A percentile compares a stretch with the other conserved stretches of the same genome.
Conservation (phyloP, 306 rosid genomes). For the Cotoneaster glaucophyllus region DNA sequence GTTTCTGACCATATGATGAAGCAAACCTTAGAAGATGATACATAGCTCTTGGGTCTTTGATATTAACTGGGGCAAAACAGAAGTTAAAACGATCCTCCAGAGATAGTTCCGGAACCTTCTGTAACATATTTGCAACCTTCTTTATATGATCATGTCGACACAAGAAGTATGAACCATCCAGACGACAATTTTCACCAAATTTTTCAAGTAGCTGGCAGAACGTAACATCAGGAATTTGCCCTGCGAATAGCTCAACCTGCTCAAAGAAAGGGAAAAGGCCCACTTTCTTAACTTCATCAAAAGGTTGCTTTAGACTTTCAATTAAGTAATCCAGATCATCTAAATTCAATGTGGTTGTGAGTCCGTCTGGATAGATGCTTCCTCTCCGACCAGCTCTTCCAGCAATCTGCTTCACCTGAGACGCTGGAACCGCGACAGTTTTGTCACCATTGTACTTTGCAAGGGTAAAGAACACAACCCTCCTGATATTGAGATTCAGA, state of each 20-base stretch:
- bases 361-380: conserved; percentile 82
- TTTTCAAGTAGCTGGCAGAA: conserved; percentile 60
- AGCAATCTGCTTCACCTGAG: conserved; percentile 93
- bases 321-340: conserved; percentile 85
- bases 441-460: conserved; percentile 84
- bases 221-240: conserved; percentile 45
- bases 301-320: conserved; percentile 86
- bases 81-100: conserved; percentile 80
- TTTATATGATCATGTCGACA: conserved; percentile 68
- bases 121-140: conserved; percentile 89
- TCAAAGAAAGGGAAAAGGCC: conserved; percentile 80
- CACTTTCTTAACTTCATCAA: conserved; percentile 52
- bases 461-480: conserved; percentile 75
- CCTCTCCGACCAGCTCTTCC: conserved; percentile 98
- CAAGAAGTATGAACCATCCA: conserved; percentile 81
- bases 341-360: conserved; percentile 65
- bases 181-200: conserved; percentile 64
- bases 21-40: conserved; percentile 79
- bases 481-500: conserved; percentile 83
- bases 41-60: conserved; percentile 89
- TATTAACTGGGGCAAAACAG: conserved; percentile 86
- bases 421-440: conserved; percentile 70
- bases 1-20: conserved; percentile 51
- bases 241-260: conserved; percentile 82
- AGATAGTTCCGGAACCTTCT: conserved; percentile 61